Conservation (phyloP, 2,329 filamentous ascomycete genomes). For the Microascus cirrosus region DNA sequence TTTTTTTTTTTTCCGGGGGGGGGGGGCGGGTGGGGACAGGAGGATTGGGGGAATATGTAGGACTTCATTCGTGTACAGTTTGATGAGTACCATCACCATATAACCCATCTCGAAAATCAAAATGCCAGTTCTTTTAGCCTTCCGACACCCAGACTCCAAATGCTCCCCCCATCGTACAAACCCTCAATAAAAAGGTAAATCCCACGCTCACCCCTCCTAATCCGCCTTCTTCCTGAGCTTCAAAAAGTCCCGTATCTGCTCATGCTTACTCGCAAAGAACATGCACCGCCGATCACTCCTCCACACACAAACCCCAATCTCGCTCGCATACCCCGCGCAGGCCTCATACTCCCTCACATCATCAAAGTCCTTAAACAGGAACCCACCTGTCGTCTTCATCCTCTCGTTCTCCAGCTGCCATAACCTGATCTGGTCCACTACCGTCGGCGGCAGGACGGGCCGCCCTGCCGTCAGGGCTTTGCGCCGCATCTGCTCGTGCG, state of each 20-base stretch:
- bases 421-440: conserved; percentile 91
- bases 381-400: conserved; percentile 75
- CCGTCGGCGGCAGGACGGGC: conserved; percentile 82
- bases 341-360: conserved; percentile 58
- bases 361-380: conserved; percentile 82
- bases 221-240: conserved; percentile 48
- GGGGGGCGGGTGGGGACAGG: too few relatives aligned
- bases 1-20: too few relatives aligned
- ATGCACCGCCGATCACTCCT: conserved; percentile 66
- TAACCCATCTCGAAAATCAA: too few relatives aligned
- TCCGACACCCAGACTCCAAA: too few relatives aligned
- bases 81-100: too few relatives aligned
- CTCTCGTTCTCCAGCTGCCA: conserved; percentile 97
- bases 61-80: too few relatives aligned
- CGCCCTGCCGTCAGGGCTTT: conserved; percentile 43
- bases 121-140: too few relatives aligned
- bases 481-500: conserved; percentile 86
- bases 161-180: too few relatives aligned
- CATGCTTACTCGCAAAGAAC: conserved; percentile 87
- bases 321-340: conserved; percentile 69
- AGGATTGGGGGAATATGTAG: too few relatives aligned
- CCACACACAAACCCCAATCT: conserved; percentile 85
- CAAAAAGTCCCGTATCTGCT: conserved; percentile 77
- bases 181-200: too few relatives aligned
- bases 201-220: conserved; percentile 9